These are phyloP conservation scores for Lineolata rhizophorae DNA, from an alignment of 495 filamentous ascomycete genomes.

Conservation along the genomic window DNA sequence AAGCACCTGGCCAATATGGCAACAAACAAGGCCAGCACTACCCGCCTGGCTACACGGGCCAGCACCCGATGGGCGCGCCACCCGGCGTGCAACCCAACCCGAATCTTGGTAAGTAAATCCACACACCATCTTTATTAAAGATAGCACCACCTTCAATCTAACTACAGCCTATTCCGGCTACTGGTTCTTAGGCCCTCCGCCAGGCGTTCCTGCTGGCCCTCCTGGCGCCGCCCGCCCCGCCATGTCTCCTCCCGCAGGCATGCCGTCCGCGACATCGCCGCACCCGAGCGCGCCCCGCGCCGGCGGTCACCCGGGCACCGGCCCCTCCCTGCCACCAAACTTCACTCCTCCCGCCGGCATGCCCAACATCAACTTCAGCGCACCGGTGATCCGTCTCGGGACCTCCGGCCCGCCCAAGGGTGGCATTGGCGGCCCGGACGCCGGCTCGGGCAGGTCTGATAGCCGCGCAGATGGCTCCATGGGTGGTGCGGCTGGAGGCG, in stretches of 20 bases:
- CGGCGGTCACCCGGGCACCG: too few species aligned
- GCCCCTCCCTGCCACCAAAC: conserved; percentile 53
- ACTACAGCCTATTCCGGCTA: too few species aligned
- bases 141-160: too few species aligned
- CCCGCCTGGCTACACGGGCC: background rate
- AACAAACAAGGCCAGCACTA: background rate
- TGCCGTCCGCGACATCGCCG: conserved; percentile 46
- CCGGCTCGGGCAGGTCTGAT: too few species aligned
- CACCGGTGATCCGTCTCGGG: conserved; percentile 85
- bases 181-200: too few species aligned
- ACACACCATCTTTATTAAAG: too few species aligned
- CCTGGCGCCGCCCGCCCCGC: conserved; percentile 54
- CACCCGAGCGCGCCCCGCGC: conserved; percentile 60
- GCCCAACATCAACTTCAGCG: conserved; percentile 96
- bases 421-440: too few species aligned
- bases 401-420: conserved; percentile 36
- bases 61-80: conserved; percentile 55
- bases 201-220: too few species aligned
- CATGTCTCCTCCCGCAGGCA: conserved; percentile 53
- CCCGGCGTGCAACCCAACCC: too few species aligned
- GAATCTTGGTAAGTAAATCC: too few species aligned
- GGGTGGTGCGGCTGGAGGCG: too few species aligned
- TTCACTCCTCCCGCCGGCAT: conserved; percentile 85
- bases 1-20: conserved; percentile 34
- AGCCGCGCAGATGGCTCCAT: too few species aligned